phyloP scores from a whole-genome alignment of 352 stramenopile genomes.

The Phytophthora kernoviae region DNA sequence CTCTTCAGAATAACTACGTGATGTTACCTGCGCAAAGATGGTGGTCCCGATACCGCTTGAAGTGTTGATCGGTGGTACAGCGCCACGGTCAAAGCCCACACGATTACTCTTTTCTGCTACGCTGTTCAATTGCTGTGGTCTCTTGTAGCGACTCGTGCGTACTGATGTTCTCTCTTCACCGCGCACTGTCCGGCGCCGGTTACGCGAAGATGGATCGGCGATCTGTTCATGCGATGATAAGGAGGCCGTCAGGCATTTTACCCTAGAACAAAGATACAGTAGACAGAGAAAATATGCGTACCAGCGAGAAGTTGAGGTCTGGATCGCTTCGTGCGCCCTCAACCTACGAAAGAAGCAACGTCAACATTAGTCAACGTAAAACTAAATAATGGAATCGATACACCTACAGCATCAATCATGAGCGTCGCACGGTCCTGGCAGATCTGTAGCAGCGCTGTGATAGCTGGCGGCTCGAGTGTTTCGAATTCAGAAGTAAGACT shows the following conservation, averaged over 20 bases:
- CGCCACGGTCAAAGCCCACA: slow-evolving; percentile 41
- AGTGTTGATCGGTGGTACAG: slow-evolving; percentile 16
- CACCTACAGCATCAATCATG: slow-evolving; percentile 79
- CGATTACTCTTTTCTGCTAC: slow-evolving; percentile 34
- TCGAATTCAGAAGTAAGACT: slow-evolving; percentile 72
- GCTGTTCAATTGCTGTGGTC: slow-evolving; percentile 19
- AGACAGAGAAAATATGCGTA: slow-evolving; percentile 25
- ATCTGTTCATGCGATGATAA: slow-evolving; percentile 17
- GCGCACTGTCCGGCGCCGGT: slow-evolving; percentile 25
- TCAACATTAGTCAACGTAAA: slow-evolving; percentile 3
- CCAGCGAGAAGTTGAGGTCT: slow-evolving; percentile 65
- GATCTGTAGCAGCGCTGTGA: slow-evolving; percentile 67
- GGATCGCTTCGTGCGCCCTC: slow-evolving; percentile 69
- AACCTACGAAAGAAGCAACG: slow-evolving; percentile 45
- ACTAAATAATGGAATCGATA: background rate
- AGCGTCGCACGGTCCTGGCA: slow-evolving; percentile 70
- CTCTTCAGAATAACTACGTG: slow-evolving; percentile 22
- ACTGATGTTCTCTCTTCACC: slow-evolving; percentile 19
- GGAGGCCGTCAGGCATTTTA: background rate
- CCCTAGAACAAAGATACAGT: background rate
- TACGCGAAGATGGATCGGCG: slow-evolving; percentile 14
- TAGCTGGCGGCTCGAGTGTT: slow-evolving; percentile 61
- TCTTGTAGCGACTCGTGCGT: slow-evolving; percentile 20
- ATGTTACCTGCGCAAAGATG: slow-evolving; percentile 8
- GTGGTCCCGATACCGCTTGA: slow-evolving; percentile 1